Evolutionary conservation across 1,284 basidiomycete species (phyloP), one percentile per base, ranked within the genome.

Genomic region (Cryptococcus sp.): DNA sequence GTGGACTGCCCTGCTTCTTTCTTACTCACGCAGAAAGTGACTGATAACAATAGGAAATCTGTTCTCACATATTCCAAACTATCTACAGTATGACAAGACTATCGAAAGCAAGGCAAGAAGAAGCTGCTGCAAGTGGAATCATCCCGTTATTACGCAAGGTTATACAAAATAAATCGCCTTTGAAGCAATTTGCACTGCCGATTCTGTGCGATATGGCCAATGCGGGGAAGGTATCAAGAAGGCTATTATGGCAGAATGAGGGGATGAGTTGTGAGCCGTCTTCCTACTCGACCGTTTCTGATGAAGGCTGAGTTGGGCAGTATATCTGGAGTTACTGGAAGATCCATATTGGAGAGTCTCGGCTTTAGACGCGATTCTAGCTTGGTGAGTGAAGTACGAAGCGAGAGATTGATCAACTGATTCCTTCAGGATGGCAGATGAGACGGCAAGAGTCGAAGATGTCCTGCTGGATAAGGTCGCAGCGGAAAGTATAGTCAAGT

Each of bases 271-370:
- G 75, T 76, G 56, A 58, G 76, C 66, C 34, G 8, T 41, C 10
- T 10, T 23, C 23, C 23, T 23, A 23, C 23, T 23, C 23, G 5
- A 32, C 36, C 36, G 37, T 45, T 32, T 30, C 23, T 6, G 31
- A 43, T 8, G 1, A 10, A 33, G 14, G 32, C 45, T 46, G 36
- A 44, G 34, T 32, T 23, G 41, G 33, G 35, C 63, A 81, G 69
- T 97, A 79, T 98, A 97, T 70, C 78, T 96, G 58, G 83, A 84
- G 60, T 80, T 98, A 35, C 79, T 98, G 46, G 84, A 86, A 42
- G 94, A 98, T 70, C 89, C 91, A 0, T 97, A 96, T 78, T 98
- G 97, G 85, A 90, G 94, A 72, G 89, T 94, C 59, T 90, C 87
- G 65, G 90, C 94, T 10, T 77, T 98, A 53, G 95, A 98, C 71